Conservation (phyloP, 1,284 basidiomycete genomes). For the Leccinum subspadiceum region DNA sequence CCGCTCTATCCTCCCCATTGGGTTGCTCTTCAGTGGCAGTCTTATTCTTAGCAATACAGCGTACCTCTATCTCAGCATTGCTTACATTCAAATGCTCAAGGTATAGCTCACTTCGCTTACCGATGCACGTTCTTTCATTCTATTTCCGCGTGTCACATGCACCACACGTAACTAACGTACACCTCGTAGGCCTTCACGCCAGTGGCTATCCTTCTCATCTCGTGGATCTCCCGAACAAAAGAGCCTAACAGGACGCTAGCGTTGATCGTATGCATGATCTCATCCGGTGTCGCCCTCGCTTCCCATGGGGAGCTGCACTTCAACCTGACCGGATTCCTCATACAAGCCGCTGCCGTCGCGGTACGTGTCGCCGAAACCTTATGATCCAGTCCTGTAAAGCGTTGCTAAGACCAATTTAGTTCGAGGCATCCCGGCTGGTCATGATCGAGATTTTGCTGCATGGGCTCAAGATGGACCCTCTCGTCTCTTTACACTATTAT, state of each 20-base stretch:
- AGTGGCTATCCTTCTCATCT: slow-evolving; percentile 93
- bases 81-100: slow-evolving; percentile 99
- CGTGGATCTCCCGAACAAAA: slow-evolving; percentile 86
- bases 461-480: slow-evolving; percentile 95
- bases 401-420: slow-evolving; percentile 40
- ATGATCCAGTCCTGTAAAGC: neutral
- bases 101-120: slow-evolving; percentile 37
- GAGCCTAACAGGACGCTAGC: slow-evolving; percentile 83
- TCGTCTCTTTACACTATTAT: slow-evolving; percentile 95
- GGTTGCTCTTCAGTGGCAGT: slow-evolving; percentile 87
- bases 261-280: slow-evolving; percentile 90
- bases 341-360: slow-evolving; percentile 77
- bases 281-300: slow-evolving; percentile 84
- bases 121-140: neutral
- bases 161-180: slow-evolving; percentile 8
- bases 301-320: slow-evolving; percentile 88
- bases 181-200: slow-evolving; percentile 83
- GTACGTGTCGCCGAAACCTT: slow-evolving; percentile 41
- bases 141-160: neutral
- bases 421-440: slow-evolving; percentile 88
- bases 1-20: slow-evolving; percentile 90
- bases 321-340: slow-evolving; percentile 83
- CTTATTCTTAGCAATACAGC: slow-evolving; percentile 94
- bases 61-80: slow-evolving; percentile 88
- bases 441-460: slow-evolving; percentile 97